Conservation (phyloP, 225 moss, liverwort and hornwort genomes). For the Marchantia polymorpha region DNA sequence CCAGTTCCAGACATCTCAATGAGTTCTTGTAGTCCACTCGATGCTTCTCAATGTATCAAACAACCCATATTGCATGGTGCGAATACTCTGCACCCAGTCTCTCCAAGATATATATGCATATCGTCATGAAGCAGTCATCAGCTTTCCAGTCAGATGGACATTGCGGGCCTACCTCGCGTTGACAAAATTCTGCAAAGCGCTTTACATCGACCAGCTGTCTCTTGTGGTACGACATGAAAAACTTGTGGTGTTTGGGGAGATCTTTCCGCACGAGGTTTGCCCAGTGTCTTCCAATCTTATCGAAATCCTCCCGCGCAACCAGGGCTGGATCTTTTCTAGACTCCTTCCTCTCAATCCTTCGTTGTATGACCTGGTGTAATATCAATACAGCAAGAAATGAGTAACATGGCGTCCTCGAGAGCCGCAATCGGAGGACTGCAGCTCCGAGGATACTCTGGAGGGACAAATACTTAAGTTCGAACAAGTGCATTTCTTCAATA, state of each 20-base stretch:
- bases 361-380: slow-evolving; percentile 64
- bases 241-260: slow-evolving; percentile 74
- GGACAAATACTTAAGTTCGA: no score
- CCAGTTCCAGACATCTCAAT: background rate
- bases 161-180: slow-evolving; percentile 71
- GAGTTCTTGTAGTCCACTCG: no score
- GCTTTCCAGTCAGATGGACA: background rate
- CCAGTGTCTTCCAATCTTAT: slow-evolving; percentile 76
- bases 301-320: slow-evolving; percentile 69
- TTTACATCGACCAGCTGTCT: slow-evolving; percentile 78
- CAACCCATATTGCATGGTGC: background rate
- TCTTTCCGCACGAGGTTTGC: slow-evolving; percentile 76
- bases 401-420: background rate
- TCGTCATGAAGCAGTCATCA: background rate
- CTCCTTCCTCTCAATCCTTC: slow-evolving; percentile 71
- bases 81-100: background rate
- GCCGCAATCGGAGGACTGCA: no score
- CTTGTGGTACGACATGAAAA: slow-evolving; percentile 67
- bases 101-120: background rate
- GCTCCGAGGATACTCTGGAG: no score
- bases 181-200: slow-evolving; percentile 91
- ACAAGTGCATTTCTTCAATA: no score
- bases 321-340: slow-evolving; percentile 64
- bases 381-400: background rate
- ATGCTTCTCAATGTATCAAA: background rate